Conservation (phyloP, 345 rosid genomes). For the Acer yangbiense region DNA sequence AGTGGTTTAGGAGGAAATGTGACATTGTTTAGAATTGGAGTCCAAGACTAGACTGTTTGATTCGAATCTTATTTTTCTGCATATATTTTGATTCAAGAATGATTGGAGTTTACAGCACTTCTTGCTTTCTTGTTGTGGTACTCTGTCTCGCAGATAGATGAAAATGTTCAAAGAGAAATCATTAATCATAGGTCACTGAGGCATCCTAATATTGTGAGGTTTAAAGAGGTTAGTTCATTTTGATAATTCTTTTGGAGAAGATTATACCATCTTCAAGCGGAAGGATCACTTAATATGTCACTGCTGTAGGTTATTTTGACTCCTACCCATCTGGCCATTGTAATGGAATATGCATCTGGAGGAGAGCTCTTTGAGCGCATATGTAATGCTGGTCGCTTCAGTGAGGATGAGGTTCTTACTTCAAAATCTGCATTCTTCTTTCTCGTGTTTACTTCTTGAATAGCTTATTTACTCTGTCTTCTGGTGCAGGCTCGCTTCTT, state of each 20-base stretch:
- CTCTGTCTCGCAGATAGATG: slow-evolving; percentile 73
- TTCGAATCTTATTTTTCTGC: neutral
- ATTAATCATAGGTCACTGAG: slow-evolving; percentile 89
- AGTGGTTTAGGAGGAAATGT: neutral
- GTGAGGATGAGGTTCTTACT: slow-evolving; percentile 80
- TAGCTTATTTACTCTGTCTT: slow-evolving; percentile 6
- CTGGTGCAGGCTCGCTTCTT: slow-evolving; percentile 84
- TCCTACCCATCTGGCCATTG: slow-evolving; percentile 93
- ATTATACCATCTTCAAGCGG: neutral
- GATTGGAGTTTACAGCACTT: neutral
- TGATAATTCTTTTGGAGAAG: neutral
- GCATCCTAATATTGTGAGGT: slow-evolving; percentile 96
- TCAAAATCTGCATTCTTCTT: neutral
- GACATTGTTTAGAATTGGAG: neutral
- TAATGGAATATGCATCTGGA: slow-evolving; percentile 96
- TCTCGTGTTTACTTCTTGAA: slow-evolving; percentile 1
- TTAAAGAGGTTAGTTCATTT: slow-evolving; percentile 69
- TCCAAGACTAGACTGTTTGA: neutral
- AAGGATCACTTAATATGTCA: slow-evolving; percentile 2
- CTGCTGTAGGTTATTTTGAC: slow-evolving; percentile 70
- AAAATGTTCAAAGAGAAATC: slow-evolving; percentile 87
- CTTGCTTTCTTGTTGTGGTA: slow-evolving; percentile 14
- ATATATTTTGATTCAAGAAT: neutral
- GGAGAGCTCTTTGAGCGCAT: slow-evolving; percentile 93
- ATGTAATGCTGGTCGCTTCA: slow-evolving; percentile 82